Base-by-base conservation (phyloP, 2,329 filamentous ascomycete genomes). In the Calonectria naviculata region DNA sequence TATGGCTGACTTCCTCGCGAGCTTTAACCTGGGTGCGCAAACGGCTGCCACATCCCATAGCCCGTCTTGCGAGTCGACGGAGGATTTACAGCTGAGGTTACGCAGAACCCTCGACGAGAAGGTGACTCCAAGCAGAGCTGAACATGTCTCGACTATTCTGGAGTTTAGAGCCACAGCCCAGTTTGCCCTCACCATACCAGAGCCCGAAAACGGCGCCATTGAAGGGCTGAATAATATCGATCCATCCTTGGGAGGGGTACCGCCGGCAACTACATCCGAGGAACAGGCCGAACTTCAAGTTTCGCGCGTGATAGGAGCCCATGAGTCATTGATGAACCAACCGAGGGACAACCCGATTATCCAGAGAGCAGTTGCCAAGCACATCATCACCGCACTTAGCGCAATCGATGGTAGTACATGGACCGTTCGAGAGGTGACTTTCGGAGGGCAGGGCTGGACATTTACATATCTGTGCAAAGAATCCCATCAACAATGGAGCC, bases 391-490 rank as follows among this genome's bases (percentile, higher is more conserved):
- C 13, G 80, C 82, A 3, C 74, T 91, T 17, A 81, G 85, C 28
- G 78, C 79, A 9, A 81, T 84, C 4, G 89, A 91, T 71, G 82
- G 81, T 17, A 88, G 88, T 73, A 79, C 78, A 0, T 91, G 89
- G 89, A 77, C 75, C 3, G 79, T 87, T 31, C 82, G 86, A 24
- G 82, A 86, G 21, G 82, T 88, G 24, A 84, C 85, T 28, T 82
- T 85, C 17, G 82, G 78, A 9, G 72, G 84, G 0, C 85, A 88
- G 52, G 88, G 89, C 6, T 90, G 89, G 89, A 83, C 82, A 1
- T 87, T 91, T 65, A 85, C 83, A 4, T 91, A 89, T 72, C 79
- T 85, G 21, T 91, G 89, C 82, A 87, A 85, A 68, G 83, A 87
- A 71, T 91, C 89, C 3, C 80, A 84, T 47, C 83, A 86, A 71